A percentile compares a stretch with the other conserved stretches of the same genome.
Conservation (phyloP, 306 rosid genomes). For the Glycine latifolia region DNA sequence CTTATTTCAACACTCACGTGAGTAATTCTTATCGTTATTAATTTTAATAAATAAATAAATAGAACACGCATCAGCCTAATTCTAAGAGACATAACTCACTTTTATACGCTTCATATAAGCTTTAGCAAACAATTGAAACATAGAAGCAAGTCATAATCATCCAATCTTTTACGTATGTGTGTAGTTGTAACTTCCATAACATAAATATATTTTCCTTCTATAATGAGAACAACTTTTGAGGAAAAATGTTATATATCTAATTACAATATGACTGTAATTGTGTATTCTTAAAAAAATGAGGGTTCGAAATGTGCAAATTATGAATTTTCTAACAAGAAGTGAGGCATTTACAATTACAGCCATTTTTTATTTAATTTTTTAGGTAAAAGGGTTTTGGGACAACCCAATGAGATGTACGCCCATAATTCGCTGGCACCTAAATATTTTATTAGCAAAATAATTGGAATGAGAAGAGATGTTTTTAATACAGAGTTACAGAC, state of each 20-base stretch:
- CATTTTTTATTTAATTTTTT: not conserved
- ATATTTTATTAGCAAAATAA: slow-evolving; percentile 38
- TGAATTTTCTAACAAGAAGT: not conserved
- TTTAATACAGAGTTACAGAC: not conserved
- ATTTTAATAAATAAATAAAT: not conserved
- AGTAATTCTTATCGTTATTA: not conserved
- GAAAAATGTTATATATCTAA: not conserved
- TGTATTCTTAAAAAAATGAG: not conserved
- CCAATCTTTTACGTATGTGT: not conserved
- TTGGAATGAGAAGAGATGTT: not conserved
- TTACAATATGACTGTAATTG: not conserved
- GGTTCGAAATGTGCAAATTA: not conserved
- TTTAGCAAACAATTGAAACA: not conserved
- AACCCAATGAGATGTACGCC: slow-evolving; percentile 39
- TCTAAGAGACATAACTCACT: not conserved
- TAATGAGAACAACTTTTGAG: not conserved
- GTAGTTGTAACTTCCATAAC: not conserved
- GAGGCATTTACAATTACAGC: not conserved
- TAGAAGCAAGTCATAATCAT: not conserved
- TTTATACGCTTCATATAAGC: not conserved
- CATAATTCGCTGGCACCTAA: slow-evolving; percentile 52
- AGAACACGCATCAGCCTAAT: not conserved
- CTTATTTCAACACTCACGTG: too few species aligned
- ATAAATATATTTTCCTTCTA: not conserved
- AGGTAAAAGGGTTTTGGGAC: not conserved